These are phyloP conservation scores for Globisporangium rhizosaccharum DNA, from an alignment of 352 stramenopile species.

Conservation along the genomic window DNA sequence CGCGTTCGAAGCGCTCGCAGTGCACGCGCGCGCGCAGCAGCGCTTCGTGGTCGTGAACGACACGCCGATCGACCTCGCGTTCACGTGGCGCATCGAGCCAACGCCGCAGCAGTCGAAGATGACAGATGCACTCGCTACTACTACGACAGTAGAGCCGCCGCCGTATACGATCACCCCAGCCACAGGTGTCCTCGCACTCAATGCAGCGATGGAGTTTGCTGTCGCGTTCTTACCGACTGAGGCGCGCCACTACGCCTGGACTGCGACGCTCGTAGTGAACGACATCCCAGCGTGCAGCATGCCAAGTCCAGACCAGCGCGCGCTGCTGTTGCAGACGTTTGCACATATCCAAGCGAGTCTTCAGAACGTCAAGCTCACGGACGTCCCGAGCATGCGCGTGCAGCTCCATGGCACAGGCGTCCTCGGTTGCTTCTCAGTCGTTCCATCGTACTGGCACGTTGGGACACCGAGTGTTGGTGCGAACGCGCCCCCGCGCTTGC, in stretches of 20 bases:
- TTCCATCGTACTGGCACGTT: conserved; percentile 11
- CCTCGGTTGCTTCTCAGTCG: conserved; percentile 12
- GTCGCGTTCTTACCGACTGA: conserved; percentile 36
- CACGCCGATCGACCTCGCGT: conserved; percentile 58
- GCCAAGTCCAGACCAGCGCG: conserved; percentile 36
- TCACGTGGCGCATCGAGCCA: conserved; percentile 41
- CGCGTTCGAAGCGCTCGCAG: conserved; percentile 40
- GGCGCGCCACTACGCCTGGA: conserved; percentile 19
- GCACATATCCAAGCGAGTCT: conserved; percentile 12
- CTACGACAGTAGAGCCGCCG: background rate
- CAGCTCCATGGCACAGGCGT: conserved; percentile 7
- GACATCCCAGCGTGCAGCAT: conserved; percentile 50
- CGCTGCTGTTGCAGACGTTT: conserved; percentile 26
- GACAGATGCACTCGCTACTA: background rate
- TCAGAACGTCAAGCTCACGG: conserved; percentile 4
- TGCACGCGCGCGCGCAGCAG: conserved; percentile 27
- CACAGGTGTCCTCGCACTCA: conserved; percentile 34
- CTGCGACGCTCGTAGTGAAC: conserved; percentile 37
- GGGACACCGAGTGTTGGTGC: background rate
- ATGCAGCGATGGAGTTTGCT: conserved; percentile 32
- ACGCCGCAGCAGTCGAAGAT: background rate
- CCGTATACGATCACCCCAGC: conserved; percentile 38
- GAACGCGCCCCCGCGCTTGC: background rate
- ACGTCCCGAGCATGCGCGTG: conserved; percentile 6
- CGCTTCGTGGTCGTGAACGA: conserved; percentile 52